Conservation (phyloP, 768 basidiomycete species). For the Kwoniella botswanensis region DNA sequence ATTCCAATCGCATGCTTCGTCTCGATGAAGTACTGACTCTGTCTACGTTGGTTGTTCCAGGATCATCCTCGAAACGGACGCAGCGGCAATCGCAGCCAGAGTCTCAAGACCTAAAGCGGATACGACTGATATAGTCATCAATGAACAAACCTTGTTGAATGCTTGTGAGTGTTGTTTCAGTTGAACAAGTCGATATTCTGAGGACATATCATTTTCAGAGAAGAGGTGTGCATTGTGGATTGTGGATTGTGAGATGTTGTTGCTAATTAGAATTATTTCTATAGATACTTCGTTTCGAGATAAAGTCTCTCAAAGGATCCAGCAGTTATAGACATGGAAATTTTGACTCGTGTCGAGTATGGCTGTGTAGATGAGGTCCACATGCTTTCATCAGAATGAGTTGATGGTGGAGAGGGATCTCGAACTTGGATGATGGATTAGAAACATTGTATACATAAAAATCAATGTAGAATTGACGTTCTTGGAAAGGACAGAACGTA, state of each 20-base stretch:
- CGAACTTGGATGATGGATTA: too few relatives aligned
- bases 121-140: conserved; percentile 94
- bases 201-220: too few relatives aligned
- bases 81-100: conserved; percentile 90
- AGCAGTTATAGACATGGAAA: conserved; percentile 16
- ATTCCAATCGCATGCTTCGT: too few relatives aligned
- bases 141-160: conserved; percentile 93
- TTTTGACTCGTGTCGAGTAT: background rate
- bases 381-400: background rate
- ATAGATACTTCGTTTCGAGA: conserved; percentile 26
- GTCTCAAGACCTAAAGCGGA: conserved; percentile 92
- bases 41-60: conserved; percentile 59
- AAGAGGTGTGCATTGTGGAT: too few relatives aligned
- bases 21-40: too few relatives aligned
- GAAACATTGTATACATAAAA: too few relatives aligned
- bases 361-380: background rate
- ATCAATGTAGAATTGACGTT: too few relatives aligned
- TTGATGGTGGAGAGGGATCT: background rate
- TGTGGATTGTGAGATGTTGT: background rate
- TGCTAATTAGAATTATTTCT: background rate
- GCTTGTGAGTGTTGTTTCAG: conserved; percentile 70
- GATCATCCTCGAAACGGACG: conserved; percentile 95
- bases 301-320: conserved; percentile 26
- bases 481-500: too few relatives aligned
- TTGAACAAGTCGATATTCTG: too few relatives aligned